A percentile compares a stretch with the other conserved stretches of the same genome.
These are phyloP conservation scores for Phaeoacremonium minimum DNA, from an alignment of 2,329 filamentous ascomycete species.

Conservation along the genomic window DNA sequence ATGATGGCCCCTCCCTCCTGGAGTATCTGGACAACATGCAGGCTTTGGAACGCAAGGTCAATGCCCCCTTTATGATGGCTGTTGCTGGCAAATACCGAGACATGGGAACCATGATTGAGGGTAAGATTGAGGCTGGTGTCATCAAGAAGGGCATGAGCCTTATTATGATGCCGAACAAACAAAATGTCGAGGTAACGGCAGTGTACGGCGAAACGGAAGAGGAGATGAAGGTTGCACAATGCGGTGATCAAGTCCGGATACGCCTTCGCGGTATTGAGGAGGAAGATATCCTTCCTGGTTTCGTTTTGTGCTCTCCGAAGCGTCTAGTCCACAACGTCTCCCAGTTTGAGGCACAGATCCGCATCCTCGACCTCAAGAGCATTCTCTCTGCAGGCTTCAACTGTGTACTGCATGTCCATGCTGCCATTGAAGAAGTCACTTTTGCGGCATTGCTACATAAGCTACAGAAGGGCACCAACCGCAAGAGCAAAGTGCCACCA, in stretches of 20 bases:
- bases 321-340: constrained; percentile 86
- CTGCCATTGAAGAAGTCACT: constrained; percentile 95
- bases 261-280: constrained; percentile 94
- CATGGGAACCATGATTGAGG: constrained; percentile 95
- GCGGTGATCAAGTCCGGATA: constrained; percentile 90
- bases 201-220: constrained; percentile 96
- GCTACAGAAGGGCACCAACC: constrained; percentile 87
- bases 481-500: constrained; percentile 90
- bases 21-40: constrained; percentile 95
- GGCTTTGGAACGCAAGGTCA: constrained; percentile 89
- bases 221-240: constrained; percentile 75
- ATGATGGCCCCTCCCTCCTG: constrained; percentile 82
- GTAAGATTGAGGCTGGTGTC: constrained; percentile 92
- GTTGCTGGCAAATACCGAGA: constrained; percentile 95
- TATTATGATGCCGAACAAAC: constrained; percentile 93
- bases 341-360: constrained; percentile 93
- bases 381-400: constrained; percentile 95
- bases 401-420: constrained; percentile 95
- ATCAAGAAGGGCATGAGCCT: constrained; percentile 84
- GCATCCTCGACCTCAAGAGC: constrained; percentile 88
- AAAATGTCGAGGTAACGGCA: constrained; percentile 74
- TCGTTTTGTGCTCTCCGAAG: constrained; percentile 93
- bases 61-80: constrained; percentile 91
- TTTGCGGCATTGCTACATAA: constrained; percentile 87
- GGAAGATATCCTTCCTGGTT: constrained; percentile 92